phyloP scores from a whole-genome alignment of 768 basidiomycete genomes.

The Suillus ampliporus region DNA sequence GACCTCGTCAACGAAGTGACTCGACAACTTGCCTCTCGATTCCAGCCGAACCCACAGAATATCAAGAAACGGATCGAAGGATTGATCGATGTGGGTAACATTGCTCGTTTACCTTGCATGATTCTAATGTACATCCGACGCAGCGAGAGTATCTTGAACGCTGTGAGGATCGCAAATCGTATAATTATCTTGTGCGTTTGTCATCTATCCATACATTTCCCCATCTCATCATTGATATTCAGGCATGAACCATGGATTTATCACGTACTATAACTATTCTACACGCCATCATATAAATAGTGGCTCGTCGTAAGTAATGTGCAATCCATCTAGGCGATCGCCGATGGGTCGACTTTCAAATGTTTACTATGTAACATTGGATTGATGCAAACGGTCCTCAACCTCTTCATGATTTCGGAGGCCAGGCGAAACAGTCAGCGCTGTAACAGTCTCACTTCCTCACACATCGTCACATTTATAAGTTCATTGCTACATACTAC shows the following conservation, averaged over 20 bases:
- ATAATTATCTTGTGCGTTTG: slow-evolving; percentile 68
- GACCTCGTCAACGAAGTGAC: slow-evolving; percentile 92
- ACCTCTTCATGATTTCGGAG: no score
- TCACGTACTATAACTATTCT: not conserved
- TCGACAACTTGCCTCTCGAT: slow-evolving; percentile 81
- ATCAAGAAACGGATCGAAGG: slow-evolving; percentile 96
- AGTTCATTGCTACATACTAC: slow-evolving; percentile 33
- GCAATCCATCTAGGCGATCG: not conserved
- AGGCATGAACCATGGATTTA: slow-evolving; percentile 29
- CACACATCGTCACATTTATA: slow-evolving; percentile 7
- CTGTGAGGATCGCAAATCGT: slow-evolving; percentile 85
- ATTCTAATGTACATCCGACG: slow-evolving; percentile 2
- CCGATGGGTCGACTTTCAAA: not conserved
- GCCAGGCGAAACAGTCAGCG: no score
- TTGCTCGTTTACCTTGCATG: not conserved
- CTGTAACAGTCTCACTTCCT: not conserved
- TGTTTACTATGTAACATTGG: not conserved
- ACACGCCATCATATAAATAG: not conserved
- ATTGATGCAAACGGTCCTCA: not conserved
- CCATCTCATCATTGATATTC: not conserved
- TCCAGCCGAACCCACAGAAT: slow-evolving; percentile 81
- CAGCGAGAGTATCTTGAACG: slow-evolving; percentile 96
- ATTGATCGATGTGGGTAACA: slow-evolving; percentile 80
- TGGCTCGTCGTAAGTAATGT: not conserved
- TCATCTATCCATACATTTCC: not conserved